Percentiles rank a stretch among this genome's conserved stretches.
These are phyloP conservation scores for Cladosporium colombiae DNA, from an alignment of 2,329 filamentous ascomycete genomes.

Conservation along the genomic window DNA sequence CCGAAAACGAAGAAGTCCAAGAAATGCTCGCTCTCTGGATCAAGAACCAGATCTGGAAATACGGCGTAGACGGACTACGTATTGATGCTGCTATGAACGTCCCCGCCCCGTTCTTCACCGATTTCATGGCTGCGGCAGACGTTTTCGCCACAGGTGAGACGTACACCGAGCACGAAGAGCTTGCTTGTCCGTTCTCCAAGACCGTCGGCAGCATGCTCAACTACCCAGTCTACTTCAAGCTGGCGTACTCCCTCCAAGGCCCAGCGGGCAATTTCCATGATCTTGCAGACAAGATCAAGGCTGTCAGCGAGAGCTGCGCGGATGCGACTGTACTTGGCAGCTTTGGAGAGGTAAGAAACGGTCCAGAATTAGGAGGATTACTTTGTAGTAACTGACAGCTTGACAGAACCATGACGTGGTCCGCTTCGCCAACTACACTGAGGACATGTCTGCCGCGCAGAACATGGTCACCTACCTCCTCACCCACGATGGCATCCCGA, in stretches of 20 bases:
- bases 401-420: conserved; percentile 26
- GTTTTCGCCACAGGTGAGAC: conserved; percentile 38
- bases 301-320: conserved; percentile 38
- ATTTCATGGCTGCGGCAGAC: conserved; percentile 31
- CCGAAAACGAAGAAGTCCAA: conserved; percentile 40
- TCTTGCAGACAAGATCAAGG: conserved; percentile 39
- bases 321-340: conserved; percentile 41
- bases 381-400: neutral
- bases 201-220: conserved; percentile 35
- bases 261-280: conserved; percentile 40
- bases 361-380: neutral
- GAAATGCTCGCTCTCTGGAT: conserved; percentile 43
- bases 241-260: conserved; percentile 40
- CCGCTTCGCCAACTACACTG: conserved; percentile 22
- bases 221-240: conserved; percentile 40
- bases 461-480: conserved; percentile 25
- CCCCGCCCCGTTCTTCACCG: conserved; percentile 33
- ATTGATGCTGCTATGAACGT: conserved; percentile 39
- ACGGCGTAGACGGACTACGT: conserved; percentile 39
- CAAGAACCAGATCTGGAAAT: conserved; percentile 40
- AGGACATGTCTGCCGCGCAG: conserved; percentile 22
- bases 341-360: conserved; percentile 36
- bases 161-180: conserved; percentile 27
- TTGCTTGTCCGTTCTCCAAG: conserved; percentile 33
- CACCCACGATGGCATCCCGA: conserved; percentile 27